Evolutionary conservation across 2,329 filamentous ascomycete genomes (phyloP).

Genomic region (Ambrosiella xylebori): DNA sequence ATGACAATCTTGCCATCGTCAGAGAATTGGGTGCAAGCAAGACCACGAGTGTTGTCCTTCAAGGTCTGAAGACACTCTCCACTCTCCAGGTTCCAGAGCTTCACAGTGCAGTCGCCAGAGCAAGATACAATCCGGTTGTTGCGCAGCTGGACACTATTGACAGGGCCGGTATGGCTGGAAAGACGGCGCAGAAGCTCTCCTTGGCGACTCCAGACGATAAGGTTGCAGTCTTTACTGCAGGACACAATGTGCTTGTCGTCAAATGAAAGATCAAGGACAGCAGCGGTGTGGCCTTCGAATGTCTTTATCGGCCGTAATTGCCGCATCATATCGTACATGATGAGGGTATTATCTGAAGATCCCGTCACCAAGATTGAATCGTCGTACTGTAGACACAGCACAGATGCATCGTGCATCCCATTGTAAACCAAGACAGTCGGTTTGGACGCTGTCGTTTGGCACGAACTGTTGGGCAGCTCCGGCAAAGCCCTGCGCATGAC

Average conservation of each 20-base stretch:
- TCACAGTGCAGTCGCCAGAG: conserved; percentile 81
- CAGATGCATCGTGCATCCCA: conserved; percentile 67
- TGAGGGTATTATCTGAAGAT: conserved; percentile 80
- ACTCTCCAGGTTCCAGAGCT: conserved; percentile 86
- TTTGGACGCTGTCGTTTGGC: conserved; percentile 14
- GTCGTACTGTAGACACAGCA: conserved; percentile 90
- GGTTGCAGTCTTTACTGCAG: conserved; percentile 87
- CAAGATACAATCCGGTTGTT: conserved; percentile 87
- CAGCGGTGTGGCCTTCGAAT: conserved; percentile 62
- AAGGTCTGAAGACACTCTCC: conserved; percentile 85
- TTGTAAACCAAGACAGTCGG: conserved; percentile 31
- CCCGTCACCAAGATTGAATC: conserved; percentile 85
- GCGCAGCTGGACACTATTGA: conserved; percentile 90
- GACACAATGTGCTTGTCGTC: conserved; percentile 87
- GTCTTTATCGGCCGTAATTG: conserved; percentile 66
- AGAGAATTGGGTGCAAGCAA: conserved; percentile 90
- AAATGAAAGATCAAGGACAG: conserved; percentile 86
- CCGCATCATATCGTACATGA: conserved; percentile 70
- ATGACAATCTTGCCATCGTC: conserved; percentile 89
- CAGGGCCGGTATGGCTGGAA: conserved; percentile 72
- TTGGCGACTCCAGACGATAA: conserved; percentile 83
- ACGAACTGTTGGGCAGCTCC: conserved; percentile 27
- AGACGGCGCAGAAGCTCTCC: conserved; percentile 63
- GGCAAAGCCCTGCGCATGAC: conserved; percentile 22
- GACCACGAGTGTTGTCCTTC: conserved; percentile 71